A percentile compares a stretch with the other conserved stretches of the same genome.
Evolutionary conservation across 2,329 filamentous ascomycete species (phyloP).

Genomic region (Magnaporthiopsis rhizophila): DNA sequence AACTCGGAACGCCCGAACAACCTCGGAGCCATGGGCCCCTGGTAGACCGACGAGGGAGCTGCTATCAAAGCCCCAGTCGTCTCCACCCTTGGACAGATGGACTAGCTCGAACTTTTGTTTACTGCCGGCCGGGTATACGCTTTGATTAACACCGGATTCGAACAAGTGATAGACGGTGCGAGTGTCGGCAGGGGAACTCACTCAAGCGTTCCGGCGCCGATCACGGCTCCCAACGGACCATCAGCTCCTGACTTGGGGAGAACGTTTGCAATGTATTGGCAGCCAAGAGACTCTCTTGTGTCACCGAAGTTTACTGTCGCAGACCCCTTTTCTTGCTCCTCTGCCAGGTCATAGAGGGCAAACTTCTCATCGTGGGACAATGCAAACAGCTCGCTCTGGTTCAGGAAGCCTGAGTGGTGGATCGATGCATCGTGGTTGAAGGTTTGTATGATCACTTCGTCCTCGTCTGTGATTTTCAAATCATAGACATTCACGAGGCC

Average conservation of each 20-base stretch:
- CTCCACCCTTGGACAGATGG: slow-evolving; percentile 41
- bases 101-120: slow-evolving; percentile 51
- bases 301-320: slow-evolving; percentile 58
- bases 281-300: slow-evolving; percentile 54
- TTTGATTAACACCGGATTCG: background rate
- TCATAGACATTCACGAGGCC: slow-evolving; percentile 73
- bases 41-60: slow-evolving; percentile 49
- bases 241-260: slow-evolving; percentile 43
- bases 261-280: slow-evolving; percentile 68
- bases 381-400: slow-evolving; percentile 56
- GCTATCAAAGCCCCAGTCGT: slow-evolving; percentile 45
- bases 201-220: slow-evolving; percentile 63
- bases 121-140: slow-evolving; percentile 30
- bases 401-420: slow-evolving; percentile 67
- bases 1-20: slow-evolving; percentile 57
- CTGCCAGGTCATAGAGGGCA: slow-evolving; percentile 62
- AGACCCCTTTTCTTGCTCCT: slow-evolving; percentile 51
- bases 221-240: slow-evolving; percentile 41
- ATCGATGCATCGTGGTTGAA: slow-evolving; percentile 71
- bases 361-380: slow-evolving; percentile 73
- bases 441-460: slow-evolving; percentile 69
- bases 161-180: slow-evolving; percentile 12
- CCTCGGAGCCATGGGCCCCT: slow-evolving; percentile 55
- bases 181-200: slow-evolving; percentile 54
- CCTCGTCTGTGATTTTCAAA: slow-evolving; percentile 61